Percentiles rank a stretch among this genome's conserved stretches.
These are phyloP conservation scores for Trichoderma sp. DNA, from an alignment of 2,329 filamentous ascomycete genomes.

Conservation along the genomic window DNA sequence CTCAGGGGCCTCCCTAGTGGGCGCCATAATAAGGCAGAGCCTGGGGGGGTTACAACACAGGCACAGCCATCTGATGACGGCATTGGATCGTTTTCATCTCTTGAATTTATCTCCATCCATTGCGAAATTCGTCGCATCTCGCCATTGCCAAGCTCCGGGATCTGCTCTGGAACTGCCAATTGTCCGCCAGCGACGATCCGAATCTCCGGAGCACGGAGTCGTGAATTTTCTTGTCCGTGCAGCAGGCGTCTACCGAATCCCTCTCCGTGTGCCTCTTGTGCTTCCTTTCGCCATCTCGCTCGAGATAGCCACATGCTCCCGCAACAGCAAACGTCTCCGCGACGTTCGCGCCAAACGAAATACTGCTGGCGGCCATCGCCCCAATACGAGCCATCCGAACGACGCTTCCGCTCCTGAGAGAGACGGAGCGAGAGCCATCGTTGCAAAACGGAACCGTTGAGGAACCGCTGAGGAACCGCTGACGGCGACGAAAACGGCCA, in stretches of 20 bases:
- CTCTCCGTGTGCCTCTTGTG: neutral
- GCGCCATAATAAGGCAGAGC: conserved; percentile 6
- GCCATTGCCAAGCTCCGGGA: neutral
- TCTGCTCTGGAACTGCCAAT: conserved; percentile 6
- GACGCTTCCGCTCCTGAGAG: conserved; percentile 29
- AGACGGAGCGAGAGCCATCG: conserved; percentile 23
- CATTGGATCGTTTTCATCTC: neutral
- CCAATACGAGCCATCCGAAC: conserved; percentile 26
- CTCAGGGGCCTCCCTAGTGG: conserved; percentile 6
- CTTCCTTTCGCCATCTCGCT: conserved; percentile 18
- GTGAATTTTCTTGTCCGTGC: neutral
- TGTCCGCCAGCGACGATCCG: neutral
- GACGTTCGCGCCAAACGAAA: conserved; percentile 25
- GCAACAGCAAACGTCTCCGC: conserved; percentile 9
- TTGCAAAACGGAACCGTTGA: conserved; percentile 31
- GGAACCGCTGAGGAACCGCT: conserved; percentile 30
- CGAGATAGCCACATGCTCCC: conserved; percentile 28
- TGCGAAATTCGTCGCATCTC: neutral
- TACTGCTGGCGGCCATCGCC: conserved; percentile 27
- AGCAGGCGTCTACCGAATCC: neutral
- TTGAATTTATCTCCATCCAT: neutral
- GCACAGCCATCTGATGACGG: conserved; percentile 2
- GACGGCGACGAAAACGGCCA: conserved; percentile 27
- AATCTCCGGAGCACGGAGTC: neutral
- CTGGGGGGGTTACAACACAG: neutral